Percentiles rank a stretch among this genome's conserved stretches.
phyloP scores from a whole-genome alignment of 2,329 filamentous ascomycete species.

The Pseudogymnoascus sp. region DNA sequence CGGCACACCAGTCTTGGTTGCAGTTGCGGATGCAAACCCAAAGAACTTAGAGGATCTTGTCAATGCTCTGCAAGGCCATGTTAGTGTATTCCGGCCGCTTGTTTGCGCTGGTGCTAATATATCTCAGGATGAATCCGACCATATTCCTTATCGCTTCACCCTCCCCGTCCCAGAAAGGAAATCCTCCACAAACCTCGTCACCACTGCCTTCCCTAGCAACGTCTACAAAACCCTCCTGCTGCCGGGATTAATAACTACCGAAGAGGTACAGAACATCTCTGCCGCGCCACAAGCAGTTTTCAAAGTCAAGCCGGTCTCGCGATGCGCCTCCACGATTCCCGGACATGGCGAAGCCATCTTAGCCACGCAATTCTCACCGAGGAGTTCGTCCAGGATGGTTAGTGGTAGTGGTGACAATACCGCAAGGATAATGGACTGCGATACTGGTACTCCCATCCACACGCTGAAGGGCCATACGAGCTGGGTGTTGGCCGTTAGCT shows the following conservation, averaged over 20 bases:
- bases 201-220: conserved; percentile 28
- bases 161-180: conserved; percentile 38
- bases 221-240: conserved; percentile 41
- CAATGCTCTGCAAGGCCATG: conserved; percentile 74
- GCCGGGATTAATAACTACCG: conserved; percentile 27
- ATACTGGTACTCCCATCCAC: conserved; percentile 80
- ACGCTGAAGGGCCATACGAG: conserved; percentile 81
- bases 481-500: conserved; percentile 83
- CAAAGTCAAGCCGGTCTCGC: conserved; percentile 81
- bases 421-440: conserved; percentile 87
- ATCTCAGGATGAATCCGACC: conserved; percentile 47
- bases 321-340: conserved; percentile 79
- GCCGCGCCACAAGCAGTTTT: conserved; percentile 85
- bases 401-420: conserved; percentile 89
- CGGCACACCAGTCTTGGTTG: conserved; percentile 59
- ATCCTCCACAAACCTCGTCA: conserved; percentile 30
- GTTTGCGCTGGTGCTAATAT: not conserved
- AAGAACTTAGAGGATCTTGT: conserved; percentile 83
- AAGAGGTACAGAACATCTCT: conserved; percentile 39
- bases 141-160: conserved; percentile 60
- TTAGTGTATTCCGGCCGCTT: conserved; percentile 27
- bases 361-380: conserved; percentile 75
- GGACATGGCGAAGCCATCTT: conserved; percentile 91
- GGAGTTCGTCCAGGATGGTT: conserved; percentile 66
- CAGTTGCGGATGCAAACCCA: conserved; percentile 75